Conservation (phyloP, 768 basidiomycete species). For the Termitomyces heimii region DNA sequence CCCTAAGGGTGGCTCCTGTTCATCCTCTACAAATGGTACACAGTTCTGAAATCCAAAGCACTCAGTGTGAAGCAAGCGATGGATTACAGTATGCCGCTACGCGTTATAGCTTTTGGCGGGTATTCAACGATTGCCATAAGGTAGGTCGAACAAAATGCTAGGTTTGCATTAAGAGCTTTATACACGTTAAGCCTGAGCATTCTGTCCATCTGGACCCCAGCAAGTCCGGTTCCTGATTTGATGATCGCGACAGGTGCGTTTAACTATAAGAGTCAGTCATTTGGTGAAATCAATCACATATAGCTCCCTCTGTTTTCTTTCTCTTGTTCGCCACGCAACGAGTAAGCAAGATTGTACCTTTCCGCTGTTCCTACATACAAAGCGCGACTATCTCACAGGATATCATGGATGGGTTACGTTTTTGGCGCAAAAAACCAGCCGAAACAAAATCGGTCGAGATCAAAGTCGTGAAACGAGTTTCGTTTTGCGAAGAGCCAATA, state of each 20-base stretch:
- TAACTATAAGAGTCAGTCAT: neutral
- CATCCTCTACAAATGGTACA: slow-evolving; percentile 31
- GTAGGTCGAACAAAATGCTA: slow-evolving; percentile 16
- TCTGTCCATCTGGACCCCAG: slow-evolving; percentile 35
- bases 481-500: neutral
- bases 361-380: too few species aligned
- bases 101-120: slow-evolving; percentile 38
- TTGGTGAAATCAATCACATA: neutral
- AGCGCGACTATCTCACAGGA: slow-evolving; percentile 20
- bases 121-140: slow-evolving; percentile 37
- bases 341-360: slow-evolving; percentile 17
- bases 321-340: slow-evolving; percentile 42
- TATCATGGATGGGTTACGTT: slow-evolving; percentile 27
- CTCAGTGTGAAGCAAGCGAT: slow-evolving; percentile 16
- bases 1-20: slow-evolving; percentile 34
- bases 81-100: slow-evolving; percentile 39
- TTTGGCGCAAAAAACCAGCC: slow-evolving; percentile 22
- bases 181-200: slow-evolving; percentile 31
- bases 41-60: slow-evolving; percentile 16
- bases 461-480: neutral
- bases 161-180: neutral
- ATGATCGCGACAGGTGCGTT: slow-evolving; percentile 38
- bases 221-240: slow-evolving; percentile 41
- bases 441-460: neutral
- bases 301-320: slow-evolving; percentile 38